A percentile compares a stretch with the other conserved stretches of the same genome.
Evolutionary conservation across 1,284 basidiomycete genomes (phyloP).

Genomic region (Schizophyllum commune): DNA sequence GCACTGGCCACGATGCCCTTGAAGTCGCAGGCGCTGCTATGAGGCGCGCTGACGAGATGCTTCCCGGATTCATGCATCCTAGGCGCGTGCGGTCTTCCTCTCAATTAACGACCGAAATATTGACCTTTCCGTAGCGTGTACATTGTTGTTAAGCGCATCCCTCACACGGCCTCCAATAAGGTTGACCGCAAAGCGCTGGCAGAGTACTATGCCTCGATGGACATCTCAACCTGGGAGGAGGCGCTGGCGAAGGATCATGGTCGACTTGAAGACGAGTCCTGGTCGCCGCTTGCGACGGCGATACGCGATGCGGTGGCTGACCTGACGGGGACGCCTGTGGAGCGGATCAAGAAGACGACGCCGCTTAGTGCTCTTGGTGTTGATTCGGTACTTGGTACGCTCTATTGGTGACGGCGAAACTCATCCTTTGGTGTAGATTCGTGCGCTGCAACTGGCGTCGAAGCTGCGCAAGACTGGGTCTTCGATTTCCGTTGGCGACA

Average conservation of each 20-base stretch:
- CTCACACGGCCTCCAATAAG: constrained; percentile 27
- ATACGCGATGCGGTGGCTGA: constrained; percentile 1
- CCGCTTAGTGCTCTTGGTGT: constrained; percentile 6
- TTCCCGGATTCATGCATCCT: constrained; percentile 7
- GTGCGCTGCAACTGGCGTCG: constrained; percentile 19
- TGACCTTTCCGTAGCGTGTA: constrained; percentile 17
- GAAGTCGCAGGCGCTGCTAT: constrained; percentile 2
- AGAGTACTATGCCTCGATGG: constrained; percentile 3
- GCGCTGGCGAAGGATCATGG: not conserved
- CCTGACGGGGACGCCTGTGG: constrained; percentile 2
- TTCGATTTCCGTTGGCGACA: constrained; percentile 21
- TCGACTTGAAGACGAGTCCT: not conserved
- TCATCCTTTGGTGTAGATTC: too few species aligned
- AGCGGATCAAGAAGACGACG: constrained; percentile 6
- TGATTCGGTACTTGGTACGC: constrained; percentile 5
- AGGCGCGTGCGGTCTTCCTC: not conserved
- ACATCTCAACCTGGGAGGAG: constrained; percentile 4
- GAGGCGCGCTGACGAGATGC: not conserved
- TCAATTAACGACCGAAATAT: not conserved
- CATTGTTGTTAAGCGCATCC: constrained; percentile 23
- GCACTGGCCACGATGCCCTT: constrained; percentile 1
- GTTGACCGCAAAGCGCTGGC: constrained; percentile 24
- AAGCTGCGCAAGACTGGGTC: constrained; percentile 17
- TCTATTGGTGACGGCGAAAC: too few species aligned
- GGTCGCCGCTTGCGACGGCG: not conserved